These are phyloP conservation scores for Pontederia paniculata DNA, from an alignment of 176 grass and related monocot species.

Conservation along the genomic window DNA sequence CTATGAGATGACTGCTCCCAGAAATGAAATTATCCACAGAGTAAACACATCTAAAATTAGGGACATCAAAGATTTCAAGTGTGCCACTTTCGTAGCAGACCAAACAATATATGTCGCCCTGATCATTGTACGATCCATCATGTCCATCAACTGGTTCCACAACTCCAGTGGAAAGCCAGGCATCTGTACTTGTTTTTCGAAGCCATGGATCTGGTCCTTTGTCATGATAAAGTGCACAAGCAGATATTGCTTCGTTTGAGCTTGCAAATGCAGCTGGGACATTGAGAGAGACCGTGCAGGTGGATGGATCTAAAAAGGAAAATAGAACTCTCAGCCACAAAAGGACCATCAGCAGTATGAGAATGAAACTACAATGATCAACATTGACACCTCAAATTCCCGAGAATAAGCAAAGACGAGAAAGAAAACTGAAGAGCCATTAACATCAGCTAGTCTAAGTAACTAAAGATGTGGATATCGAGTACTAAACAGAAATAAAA, in stretches of 20 bases:
- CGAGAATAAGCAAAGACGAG: background rate
- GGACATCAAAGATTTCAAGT: slow-evolving; percentile 83
- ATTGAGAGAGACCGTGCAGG: slow-evolving; percentile 57
- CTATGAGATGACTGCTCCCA: slow-evolving; percentile 44
- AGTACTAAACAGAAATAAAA: no score
- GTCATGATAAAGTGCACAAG: slow-evolving; percentile 83
- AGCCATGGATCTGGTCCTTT: slow-evolving; percentile 76
- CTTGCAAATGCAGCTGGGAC: slow-evolving; percentile 41
- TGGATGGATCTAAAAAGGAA: slow-evolving; percentile 54
- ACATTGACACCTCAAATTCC: background rate
- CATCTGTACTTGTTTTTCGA: slow-evolving; percentile 62
- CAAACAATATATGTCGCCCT: slow-evolving; percentile 80
- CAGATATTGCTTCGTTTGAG: slow-evolving; percentile 46
- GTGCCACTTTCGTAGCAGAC: slow-evolving; percentile 77
- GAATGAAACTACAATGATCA: background rate
- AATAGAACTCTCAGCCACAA: slow-evolving; percentile 6
- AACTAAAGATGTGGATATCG: no score
- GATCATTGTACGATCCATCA: slow-evolving; percentile 45
- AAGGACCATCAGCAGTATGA: background rate
- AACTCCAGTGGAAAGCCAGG: slow-evolving; percentile 77
- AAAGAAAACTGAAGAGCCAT: background rate
- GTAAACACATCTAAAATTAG: slow-evolving; percentile 70
- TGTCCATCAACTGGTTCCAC: slow-evolving; percentile 42
- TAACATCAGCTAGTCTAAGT: no score
- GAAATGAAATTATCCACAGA: slow-evolving; percentile 67